Evolutionary conservation across 1,284 basidiomycete genomes (phyloP).

Genomic region (Ganoderma boninense): DNA sequence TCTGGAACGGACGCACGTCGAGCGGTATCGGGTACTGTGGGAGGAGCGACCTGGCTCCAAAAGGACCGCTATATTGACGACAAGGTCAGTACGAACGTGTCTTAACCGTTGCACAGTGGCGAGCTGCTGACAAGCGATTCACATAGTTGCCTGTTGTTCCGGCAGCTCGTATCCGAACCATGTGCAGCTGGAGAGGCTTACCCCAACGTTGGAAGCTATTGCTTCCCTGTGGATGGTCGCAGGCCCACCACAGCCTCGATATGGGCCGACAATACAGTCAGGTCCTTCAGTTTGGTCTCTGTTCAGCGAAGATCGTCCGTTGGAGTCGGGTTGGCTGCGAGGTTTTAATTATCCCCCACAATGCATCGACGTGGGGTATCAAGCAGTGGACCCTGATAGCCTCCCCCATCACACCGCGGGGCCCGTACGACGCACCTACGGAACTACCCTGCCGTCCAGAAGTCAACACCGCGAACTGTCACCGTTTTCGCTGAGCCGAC

Average conservation of each 20-base stretch:
- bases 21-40: not conserved
- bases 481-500: not conserved
- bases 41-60: not conserved
- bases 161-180: not conserved
- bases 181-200: not conserved
- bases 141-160: not conserved
- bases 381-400: not conserved
- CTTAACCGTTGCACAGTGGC: not conserved
- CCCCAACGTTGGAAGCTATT: not conserved
- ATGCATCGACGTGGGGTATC: not conserved
- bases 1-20: not conserved
- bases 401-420: not conserved
- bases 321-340: not conserved
- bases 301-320: conserved; percentile 1
- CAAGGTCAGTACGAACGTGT: not conserved
- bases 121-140: not conserved
- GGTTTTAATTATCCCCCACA: not conserved
- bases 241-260: not conserved
- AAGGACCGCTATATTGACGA: conserved; percentile 2
- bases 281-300: not conserved
- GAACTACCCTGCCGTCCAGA: not conserved
- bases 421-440: not conserved
- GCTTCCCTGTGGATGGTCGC: not conserved
- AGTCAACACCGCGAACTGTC: conserved; percentile 12
- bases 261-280: not conserved